These are phyloP conservation scores for Solidago caesia DNA, from an alignment of 129 eudicot genomes.

Conservation along the genomic window DNA sequence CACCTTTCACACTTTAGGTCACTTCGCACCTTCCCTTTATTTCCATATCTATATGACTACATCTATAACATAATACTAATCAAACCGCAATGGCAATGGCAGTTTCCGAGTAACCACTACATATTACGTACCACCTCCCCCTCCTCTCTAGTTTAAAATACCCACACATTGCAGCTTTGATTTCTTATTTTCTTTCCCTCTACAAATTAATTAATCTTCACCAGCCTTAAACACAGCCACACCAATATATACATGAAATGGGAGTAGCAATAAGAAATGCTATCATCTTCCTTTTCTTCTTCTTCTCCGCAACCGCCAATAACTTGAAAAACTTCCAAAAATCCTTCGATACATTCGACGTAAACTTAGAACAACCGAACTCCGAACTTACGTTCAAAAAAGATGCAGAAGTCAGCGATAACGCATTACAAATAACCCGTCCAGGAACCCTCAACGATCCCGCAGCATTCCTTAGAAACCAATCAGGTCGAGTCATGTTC, in stretches of 20 bases:
- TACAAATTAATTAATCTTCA: too few species aligned
- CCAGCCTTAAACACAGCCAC: too few species aligned
- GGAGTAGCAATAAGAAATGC: neutral
- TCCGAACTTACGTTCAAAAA: constrained; percentile 27
- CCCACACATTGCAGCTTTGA: too few species aligned
- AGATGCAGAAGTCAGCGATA: constrained; percentile 28
- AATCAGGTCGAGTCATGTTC: constrained; percentile 53
- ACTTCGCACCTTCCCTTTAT: too few species aligned
- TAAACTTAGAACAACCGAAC: neutral
- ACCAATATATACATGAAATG: neutral
- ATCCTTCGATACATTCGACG: neutral
- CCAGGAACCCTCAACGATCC: too few species aligned
- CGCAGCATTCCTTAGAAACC: too few species aligned
- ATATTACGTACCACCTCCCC: neutral
- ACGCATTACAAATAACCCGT: constrained; percentile 67
- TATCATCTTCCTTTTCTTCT: neutral
- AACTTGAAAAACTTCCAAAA: neutral
- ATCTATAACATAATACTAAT: neutral
- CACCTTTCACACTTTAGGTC: too few species aligned
- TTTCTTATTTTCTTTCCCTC: too few species aligned
- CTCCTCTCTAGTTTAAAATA: neutral
- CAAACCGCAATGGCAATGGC: constrained; percentile 12
- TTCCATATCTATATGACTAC: too few species aligned
- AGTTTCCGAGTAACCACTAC: constrained; percentile 25
- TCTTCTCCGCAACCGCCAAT: neutral